A percentile compares a stretch with the other conserved stretches of the same genome.
These are phyloP conservation scores for Haplosporangium sp. DNA, from an alignment of 371 early-diverging fungal genomes.

Conservation along the genomic window DNA sequence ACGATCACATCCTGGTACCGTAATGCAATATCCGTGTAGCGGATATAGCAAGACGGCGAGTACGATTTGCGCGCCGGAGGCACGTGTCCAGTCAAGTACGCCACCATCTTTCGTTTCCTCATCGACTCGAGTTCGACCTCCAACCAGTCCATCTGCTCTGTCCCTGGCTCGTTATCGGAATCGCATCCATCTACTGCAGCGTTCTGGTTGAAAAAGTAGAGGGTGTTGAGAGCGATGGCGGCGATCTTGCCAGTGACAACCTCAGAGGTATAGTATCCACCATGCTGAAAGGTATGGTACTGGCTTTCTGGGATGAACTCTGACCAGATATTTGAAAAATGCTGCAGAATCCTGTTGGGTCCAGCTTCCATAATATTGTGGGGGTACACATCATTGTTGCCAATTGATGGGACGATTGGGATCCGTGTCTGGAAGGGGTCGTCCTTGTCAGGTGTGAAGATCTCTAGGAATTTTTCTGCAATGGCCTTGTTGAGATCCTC, in stretches of 20 bases:
- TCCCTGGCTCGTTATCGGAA: constrained; percentile 65
- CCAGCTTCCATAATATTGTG: constrained; percentile 72
- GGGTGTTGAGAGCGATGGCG: constrained; percentile 76
- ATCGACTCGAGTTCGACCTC: constrained; percentile 60
- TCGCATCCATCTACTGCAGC: constrained; percentile 74
- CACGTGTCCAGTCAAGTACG: constrained; percentile 82
- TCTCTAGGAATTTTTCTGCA: constrained; percentile 52
- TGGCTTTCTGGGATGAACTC: constrained; percentile 70
- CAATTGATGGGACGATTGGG: constrained; percentile 74
- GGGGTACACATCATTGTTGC: constrained; percentile 87
- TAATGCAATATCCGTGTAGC: constrained; percentile 69
- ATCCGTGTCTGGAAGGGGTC: constrained; percentile 54
- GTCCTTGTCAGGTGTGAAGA: constrained; percentile 42
- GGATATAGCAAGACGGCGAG: constrained; percentile 67
- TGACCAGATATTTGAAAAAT: constrained; percentile 68
- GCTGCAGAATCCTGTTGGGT: constrained; percentile 61
- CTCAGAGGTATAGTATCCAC: constrained; percentile 76
- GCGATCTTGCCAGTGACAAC: constrained; percentile 61
- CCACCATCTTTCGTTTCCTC: constrained; percentile 49
- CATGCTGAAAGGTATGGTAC: constrained; percentile 65
- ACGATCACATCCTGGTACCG: constrained; percentile 70
- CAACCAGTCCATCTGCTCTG: constrained; percentile 79
- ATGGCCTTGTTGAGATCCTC: constrained; percentile 61
- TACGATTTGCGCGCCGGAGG: constrained; percentile 77
- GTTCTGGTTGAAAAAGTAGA: constrained; percentile 79